Percentiles rank a stretch among this genome's conserved stretches.
Evolutionary conservation across 2,329 filamentous ascomycete species (phyloP).

Genomic region (Leptosphaerulina australis): DNA sequence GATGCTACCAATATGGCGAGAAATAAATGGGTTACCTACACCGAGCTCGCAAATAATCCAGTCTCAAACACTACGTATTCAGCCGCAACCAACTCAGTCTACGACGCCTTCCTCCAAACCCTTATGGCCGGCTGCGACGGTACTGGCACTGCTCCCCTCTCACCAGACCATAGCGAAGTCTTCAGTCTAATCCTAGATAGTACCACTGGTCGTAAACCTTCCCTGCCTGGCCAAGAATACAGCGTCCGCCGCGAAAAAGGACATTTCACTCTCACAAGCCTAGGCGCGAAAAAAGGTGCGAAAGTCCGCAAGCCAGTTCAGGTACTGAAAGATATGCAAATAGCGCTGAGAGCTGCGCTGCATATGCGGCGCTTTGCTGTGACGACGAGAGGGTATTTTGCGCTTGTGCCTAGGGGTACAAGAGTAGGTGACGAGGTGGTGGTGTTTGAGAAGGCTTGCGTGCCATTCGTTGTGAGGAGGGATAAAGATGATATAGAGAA

Average conservation of each 20-base stretch:
- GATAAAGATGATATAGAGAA: not conserved
- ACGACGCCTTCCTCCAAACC: not conserved
- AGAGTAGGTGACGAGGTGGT: slow-evolving; percentile 14
- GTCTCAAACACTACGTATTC: not conserved
- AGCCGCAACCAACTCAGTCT: not conserved
- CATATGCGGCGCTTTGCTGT: slow-evolving; percentile 32
- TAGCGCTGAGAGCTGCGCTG: slow-evolving; percentile 23
- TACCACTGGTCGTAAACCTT: not conserved
- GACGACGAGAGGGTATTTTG: slow-evolving; percentile 29
- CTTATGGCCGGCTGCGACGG: not conserved
- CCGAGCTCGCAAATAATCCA: not conserved
- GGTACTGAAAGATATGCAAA: slow-evolving; percentile 26
- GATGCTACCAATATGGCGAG: not conserved
- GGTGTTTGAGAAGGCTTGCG: not conserved
- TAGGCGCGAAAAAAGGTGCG: not conserved
- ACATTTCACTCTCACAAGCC: not conserved
- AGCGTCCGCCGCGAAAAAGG: not conserved
- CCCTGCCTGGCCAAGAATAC: not conserved
- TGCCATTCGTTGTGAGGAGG: not conserved
- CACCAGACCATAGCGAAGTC: not conserved
- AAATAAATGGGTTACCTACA: not conserved
- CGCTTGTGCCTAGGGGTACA: slow-evolving; percentile 28
- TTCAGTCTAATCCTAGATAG: not conserved
- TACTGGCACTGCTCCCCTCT: not conserved
- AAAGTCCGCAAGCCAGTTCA: not conserved